Conservation (phyloP, 1,284 basidiomycete genomes). For the Cryptococcus depauperatus region DNA sequence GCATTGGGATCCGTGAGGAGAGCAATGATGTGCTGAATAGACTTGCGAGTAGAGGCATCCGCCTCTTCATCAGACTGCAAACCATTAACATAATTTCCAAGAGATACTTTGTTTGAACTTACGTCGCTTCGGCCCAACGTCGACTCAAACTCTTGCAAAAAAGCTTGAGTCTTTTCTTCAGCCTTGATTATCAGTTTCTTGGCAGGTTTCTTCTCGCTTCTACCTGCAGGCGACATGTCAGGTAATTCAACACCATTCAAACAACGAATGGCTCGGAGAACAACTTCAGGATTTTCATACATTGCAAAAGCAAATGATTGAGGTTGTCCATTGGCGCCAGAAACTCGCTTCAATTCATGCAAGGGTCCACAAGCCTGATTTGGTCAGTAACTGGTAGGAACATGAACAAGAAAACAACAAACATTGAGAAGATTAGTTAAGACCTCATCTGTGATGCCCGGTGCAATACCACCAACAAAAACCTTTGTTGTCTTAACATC, state of each 20-base stretch:
- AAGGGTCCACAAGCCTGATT: slow-evolving; percentile 75
- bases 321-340: slow-evolving; percentile 79
- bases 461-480: slow-evolving; percentile 91
- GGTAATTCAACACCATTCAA: slow-evolving; percentile 80
- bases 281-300: slow-evolving; percentile 80
- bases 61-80: slow-evolving; percentile 41
- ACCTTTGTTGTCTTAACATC: slow-evolving; percentile 53
- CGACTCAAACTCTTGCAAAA: slow-evolving; percentile 72
- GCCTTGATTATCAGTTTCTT: slow-evolving; percentile 87
- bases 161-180: slow-evolving; percentile 82
- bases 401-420: slow-evolving; percentile 42
- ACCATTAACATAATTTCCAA: neutral
- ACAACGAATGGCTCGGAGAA: slow-evolving; percentile 68
- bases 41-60: slow-evolving; percentile 35
- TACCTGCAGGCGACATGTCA: slow-evolving; percentile 55
- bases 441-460: slow-evolving; percentile 71
- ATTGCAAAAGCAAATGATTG: slow-evolving; percentile 94
- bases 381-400: neutral
- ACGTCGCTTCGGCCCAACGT: slow-evolving; percentile 74
- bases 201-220: slow-evolving; percentile 60
- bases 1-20: slow-evolving; percentile 40
- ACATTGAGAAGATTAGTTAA: slow-evolving; percentile 70
- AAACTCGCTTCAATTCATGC: slow-evolving; percentile 78
- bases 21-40: slow-evolving; percentile 40
- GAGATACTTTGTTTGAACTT: slow-evolving; percentile 27